Percentiles rank a stretch among this genome's conserved stretches.
Evolutionary conservation across 1,139 yeast genomes (phyloP).

Genomic region (Geotrichum bryndzae): DNA sequence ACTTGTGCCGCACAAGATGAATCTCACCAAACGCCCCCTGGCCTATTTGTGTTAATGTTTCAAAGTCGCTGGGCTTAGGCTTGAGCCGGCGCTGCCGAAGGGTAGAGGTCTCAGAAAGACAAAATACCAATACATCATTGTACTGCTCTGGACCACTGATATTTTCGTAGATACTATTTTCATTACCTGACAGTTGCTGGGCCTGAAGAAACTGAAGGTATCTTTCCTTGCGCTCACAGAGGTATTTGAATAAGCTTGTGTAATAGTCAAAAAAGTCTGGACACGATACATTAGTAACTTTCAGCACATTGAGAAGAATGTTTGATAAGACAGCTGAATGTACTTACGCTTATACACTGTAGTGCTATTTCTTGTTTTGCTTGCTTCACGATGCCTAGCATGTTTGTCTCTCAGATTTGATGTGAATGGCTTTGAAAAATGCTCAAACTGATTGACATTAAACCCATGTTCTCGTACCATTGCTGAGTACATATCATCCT

Average conservation of each 20-base stretch:
- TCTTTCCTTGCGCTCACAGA: constrained; percentile 7
- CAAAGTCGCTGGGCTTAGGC: constrained; percentile 14
- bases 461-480: background rate
- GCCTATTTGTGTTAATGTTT: constrained; percentile 16
- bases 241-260: constrained; percentile 9
- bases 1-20: constrained; percentile 13
- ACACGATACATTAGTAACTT: background rate
- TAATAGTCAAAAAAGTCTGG: constrained; percentile 14
- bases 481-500: constrained; percentile 7
- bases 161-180: background rate
- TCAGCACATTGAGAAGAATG: background rate
- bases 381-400: background rate
- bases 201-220: background rate
- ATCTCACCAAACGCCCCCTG: constrained; percentile 21
- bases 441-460: constrained; percentile 8
- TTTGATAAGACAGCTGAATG: background rate
- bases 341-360: constrained; percentile 11
- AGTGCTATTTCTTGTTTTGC: constrained; percentile 4
- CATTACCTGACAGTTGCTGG: background rate
- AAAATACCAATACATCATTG: background rate
- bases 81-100: constrained; percentile 13
- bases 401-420: background rate
- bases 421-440: constrained; percentile 11
- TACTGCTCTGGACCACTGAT: background rate
- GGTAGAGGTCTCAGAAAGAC: constrained; percentile 3